Base-by-base conservation (phyloP, 2,329 filamentous ascomycete genomes). In the Geosmithia flava region DNA sequence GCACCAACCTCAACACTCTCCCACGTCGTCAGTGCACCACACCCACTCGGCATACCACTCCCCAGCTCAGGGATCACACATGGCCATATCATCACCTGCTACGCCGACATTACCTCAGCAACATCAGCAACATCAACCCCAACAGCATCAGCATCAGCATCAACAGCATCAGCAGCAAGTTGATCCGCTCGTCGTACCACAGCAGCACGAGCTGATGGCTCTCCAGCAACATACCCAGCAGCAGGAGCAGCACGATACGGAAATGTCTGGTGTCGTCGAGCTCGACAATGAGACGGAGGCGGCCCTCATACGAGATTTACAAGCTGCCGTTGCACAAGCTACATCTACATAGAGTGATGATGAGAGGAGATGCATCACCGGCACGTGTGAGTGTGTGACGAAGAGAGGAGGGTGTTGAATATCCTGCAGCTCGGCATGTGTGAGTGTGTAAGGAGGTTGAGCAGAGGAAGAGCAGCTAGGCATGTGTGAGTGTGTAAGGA, bases 61-160 rank as follows among this genome's bases (percentile, higher is more conserved):
- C 4, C 45, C 20, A 17, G 37, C 29, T 40, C 45, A 30, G 29
- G 29, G 29, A 11, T 30, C 40, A 16, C 40, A 42, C 72, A 76
- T 51, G 71, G 68, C 15, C 70, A 70, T 51, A 58, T 69, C 30
- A 30, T 75, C 29, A 72, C 69, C 40, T 64, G 75, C 47, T 53
- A 75, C 53, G 70, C 66, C 20, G 56, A 74, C 42, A 45, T 51
- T 17, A 44, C 19, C 44, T 45, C 49, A 37, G 44, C 44, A 33
- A 29, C 44, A 46, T 23, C 44, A 46, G 16, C 33, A 27, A 13
- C 46, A 23, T 17, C 33, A 47, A 16, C 23, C 11, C 30, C 46
- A 20, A 27, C 19, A n/a, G 17, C 30, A 20, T 11, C 45, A 27
- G n/a, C 44, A 46, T 11, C 20, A 17, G 16, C 33, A 46, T 27